Percentiles rank a stretch among this genome's conserved stretches.
Conservation (phyloP, 441 rosid species). For the Raphanus hybrid region DNA sequence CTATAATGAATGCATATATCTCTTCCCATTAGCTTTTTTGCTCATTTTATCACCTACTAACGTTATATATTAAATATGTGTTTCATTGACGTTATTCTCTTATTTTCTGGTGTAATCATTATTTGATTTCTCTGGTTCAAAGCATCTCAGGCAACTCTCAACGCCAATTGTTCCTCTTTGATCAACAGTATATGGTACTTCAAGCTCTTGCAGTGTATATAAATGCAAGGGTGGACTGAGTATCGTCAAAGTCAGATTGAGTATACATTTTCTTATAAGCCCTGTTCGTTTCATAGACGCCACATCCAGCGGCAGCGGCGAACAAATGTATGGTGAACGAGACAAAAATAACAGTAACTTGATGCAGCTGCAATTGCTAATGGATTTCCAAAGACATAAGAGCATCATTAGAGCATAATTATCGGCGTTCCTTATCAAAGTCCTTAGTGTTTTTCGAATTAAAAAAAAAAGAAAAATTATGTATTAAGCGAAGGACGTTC, state of each 20-base stretch:
- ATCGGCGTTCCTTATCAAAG: too few relatives aligned
- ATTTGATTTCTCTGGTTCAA: slow-evolving; percentile 14
- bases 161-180: background rate
- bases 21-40: background rate
- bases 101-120: slow-evolving; percentile 8
- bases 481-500: too few relatives aligned
- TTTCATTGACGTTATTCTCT: slow-evolving; percentile 2
- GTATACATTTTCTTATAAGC: slow-evolving; percentile 64
- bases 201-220: slow-evolving; percentile 8
- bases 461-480: too few relatives aligned
- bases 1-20: background rate
- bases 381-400: too few relatives aligned
- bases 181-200: slow-evolving; percentile 17
- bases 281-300: too few relatives aligned
- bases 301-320: too few relatives aligned
- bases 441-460: too few relatives aligned
- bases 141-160: slow-evolving; percentile 32
- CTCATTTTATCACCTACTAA: background rate
- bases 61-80: background rate
- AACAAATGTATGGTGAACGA: too few relatives aligned
- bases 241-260: slow-evolving; percentile 54
- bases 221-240: background rate
- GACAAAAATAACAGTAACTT: too few relatives aligned
- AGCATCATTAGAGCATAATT: too few relatives aligned
- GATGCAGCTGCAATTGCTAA: too few relatives aligned